Evolutionary conservation across 106 monocot species (phyloP).

Genomic region (Apostasia shenzhenica): DNA sequence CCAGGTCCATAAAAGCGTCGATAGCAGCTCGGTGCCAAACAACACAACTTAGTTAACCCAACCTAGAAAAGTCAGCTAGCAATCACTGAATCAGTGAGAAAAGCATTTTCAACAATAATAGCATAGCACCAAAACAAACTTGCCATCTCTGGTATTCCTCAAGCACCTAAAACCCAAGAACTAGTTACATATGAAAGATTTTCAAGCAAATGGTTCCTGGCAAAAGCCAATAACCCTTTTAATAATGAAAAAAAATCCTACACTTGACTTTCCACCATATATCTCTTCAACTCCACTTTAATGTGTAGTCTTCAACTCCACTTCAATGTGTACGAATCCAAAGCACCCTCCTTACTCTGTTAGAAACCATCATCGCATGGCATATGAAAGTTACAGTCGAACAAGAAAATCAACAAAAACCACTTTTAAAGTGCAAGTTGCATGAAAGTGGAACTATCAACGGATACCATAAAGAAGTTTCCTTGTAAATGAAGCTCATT

Average conservation of each 20-base stretch:
- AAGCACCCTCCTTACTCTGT: background rate
- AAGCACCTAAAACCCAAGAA: background rate
- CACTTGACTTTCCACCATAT: no score
- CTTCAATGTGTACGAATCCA: no score
- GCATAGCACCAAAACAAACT: background rate
- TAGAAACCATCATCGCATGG: background rate
- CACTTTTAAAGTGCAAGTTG: no score
- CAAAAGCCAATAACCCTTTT: background rate
- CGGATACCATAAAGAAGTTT: background rate
- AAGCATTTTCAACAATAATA: no score
- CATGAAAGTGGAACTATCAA: no score
- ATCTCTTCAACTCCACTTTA: no score
- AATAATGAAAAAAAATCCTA: background rate
- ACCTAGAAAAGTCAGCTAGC: background rate
- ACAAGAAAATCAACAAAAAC: no score
- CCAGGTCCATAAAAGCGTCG: background rate
- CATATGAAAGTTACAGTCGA: no score
- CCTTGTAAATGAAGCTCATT: background rate
- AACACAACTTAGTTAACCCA: background rate
- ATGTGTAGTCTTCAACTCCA: no score
- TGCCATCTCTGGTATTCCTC: no score
- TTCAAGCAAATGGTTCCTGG: background rate
- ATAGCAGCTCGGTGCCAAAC: background rate
- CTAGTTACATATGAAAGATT: background rate
- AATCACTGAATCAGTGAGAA: background rate